phyloP scores from a whole-genome alignment of 106 monocot genomes.

The Dioscorea dumetorum region DNA sequence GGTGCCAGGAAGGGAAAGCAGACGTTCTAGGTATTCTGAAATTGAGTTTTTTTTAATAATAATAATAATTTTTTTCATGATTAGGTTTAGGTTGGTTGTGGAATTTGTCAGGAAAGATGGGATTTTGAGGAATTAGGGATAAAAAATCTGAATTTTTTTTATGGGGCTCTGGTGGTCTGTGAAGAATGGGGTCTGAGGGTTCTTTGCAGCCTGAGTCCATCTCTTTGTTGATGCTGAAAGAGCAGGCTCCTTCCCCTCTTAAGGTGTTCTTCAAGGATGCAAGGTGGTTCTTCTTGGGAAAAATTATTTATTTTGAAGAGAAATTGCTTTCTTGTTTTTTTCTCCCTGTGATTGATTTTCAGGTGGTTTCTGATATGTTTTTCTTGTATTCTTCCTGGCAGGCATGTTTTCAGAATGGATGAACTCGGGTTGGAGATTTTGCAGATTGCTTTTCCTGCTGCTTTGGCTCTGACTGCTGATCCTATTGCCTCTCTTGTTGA shows the following conservation, averaged over 20 bases:
- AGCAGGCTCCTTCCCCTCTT: slow-evolving; percentile 14
- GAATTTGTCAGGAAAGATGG: no score
- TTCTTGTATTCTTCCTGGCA: neutral
- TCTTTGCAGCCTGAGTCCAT: neutral
- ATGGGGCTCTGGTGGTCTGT: no score
- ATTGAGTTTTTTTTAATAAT: no score
- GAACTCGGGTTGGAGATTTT: slow-evolving; percentile 60
- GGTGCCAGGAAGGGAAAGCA: no score
- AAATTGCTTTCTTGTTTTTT: neutral
- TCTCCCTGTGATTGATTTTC: neutral
- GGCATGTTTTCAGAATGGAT: slow-evolving; percentile 50
- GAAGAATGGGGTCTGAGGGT: slow-evolving; percentile 14
- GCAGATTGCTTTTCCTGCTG: slow-evolving; percentile 56
- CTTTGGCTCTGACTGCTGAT: slow-evolving; percentile 59
- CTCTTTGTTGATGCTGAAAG: slow-evolving; percentile 4
- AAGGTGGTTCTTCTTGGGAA: slow-evolving; percentile 18
- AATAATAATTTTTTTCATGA: no score
- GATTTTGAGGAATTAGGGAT: no score
- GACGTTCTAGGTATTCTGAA: no score
- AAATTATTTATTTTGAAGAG: neutral
- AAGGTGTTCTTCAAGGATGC: slow-evolving; percentile 43
- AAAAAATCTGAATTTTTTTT: no score
- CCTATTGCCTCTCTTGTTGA: slow-evolving; percentile 64
- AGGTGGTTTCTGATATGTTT: neutral
- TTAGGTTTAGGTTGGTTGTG: no score